Conservation (phyloP, 164 flowering plant species). For the Buxus sempervirens region DNA sequence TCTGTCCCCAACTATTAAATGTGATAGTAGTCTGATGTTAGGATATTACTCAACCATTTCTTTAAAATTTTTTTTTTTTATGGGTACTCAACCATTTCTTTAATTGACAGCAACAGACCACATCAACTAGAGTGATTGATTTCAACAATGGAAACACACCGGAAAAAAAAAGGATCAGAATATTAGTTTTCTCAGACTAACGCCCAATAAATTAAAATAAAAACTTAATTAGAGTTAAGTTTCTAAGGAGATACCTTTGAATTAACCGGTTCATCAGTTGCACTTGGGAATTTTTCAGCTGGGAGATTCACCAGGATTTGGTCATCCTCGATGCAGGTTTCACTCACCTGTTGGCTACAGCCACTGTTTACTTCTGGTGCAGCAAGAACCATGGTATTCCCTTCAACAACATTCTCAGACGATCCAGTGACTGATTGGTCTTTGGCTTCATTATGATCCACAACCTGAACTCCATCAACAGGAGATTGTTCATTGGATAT, state of each 20-base stretch:
- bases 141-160: too few species aligned
- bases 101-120: too few species aligned
- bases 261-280: conserved; percentile 23
- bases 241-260: conserved; percentile 35
- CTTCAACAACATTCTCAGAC: conserved; percentile 19
- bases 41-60: too few species aligned
- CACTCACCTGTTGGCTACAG: conserved; percentile 16
- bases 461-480: conserved; percentile 23
- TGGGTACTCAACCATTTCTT: too few species aligned
- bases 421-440: conserved; percentile 19
- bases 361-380: conserved; percentile 19
- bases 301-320: conserved; percentile 16
- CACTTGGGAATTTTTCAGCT: conserved; percentile 15
- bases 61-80: too few species aligned
- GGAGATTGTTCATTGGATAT: conserved; percentile 32
- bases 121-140: too few species aligned
- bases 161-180: too few species aligned
- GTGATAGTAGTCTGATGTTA: too few species aligned
- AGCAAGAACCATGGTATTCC: conserved; percentile 15
- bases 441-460: conserved; percentile 19
- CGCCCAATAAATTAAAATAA: too few species aligned
- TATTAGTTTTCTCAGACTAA: too few species aligned
- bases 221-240: too few species aligned
- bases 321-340: conserved; percentile 18
- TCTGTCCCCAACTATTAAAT: too few species aligned